Evolutionary conservation across 148 eudicot species (phyloP).

Genomic region (Dianthus caryophyllus): DNA sequence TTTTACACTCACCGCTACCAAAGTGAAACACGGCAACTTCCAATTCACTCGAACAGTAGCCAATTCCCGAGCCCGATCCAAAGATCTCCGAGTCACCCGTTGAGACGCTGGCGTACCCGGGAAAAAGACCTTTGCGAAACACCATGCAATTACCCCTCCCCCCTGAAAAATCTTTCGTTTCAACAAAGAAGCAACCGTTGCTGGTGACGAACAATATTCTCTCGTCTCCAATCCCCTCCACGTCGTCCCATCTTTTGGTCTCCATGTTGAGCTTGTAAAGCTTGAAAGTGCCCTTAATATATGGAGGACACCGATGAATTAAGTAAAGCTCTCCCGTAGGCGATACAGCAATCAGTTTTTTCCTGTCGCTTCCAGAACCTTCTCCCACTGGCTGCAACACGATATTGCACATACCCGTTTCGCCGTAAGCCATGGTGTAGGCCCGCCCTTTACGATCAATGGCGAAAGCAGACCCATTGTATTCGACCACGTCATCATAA

Average conservation of each 20-base stretch:
- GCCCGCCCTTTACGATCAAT: constrained; percentile 21
- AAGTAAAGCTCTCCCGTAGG: constrained; percentile 9
- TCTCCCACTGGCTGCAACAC: not conserved
- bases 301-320: not conserved
- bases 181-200: constrained; percentile 10
- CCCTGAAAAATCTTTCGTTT: constrained; percentile 4
- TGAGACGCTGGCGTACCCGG: not conserved
- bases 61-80: too few relatives aligned
- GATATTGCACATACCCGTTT: not conserved
- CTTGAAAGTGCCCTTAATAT: not conserved
- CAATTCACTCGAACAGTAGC: too few relatives aligned
- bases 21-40: not conserved
- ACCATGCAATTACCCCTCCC: constrained; percentile 19
- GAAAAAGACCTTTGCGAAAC: not conserved
- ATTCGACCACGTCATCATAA: constrained; percentile 16
- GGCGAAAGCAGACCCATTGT: constrained; percentile 5
- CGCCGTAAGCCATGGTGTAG: not conserved
- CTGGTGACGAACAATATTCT: constrained; percentile 12
- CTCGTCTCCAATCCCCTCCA: not conserved
- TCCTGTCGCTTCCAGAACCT: constrained; percentile 7
- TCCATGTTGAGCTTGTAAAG: constrained; percentile 7
- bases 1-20: not conserved
- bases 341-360: constrained; percentile 12
- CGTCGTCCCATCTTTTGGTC: constrained; percentile 5
- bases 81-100: not conserved